phyloP scores from a whole-genome alignment of 208 protist species.

The Giardia muris region DNA sequence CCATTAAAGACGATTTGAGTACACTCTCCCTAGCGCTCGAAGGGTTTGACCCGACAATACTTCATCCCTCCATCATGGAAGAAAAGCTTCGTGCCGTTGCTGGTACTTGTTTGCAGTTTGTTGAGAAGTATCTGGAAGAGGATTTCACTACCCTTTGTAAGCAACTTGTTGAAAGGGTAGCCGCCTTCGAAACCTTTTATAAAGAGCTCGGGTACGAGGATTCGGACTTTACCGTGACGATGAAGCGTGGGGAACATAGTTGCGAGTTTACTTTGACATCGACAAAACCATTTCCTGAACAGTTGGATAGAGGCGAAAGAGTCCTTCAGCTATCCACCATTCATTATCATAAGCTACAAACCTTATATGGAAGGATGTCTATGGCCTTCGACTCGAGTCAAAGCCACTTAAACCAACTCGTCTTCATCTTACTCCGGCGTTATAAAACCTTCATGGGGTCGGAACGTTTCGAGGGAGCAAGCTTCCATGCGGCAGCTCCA shows the following conservation, averaged over 20 bases:
- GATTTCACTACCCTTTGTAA: not conserved
- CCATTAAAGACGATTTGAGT: not conserved
- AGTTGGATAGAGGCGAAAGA: not conserved
- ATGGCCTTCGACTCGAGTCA: not conserved
- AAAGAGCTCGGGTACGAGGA: not conserved
- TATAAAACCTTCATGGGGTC: constrained; percentile 31
- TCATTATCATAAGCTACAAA: constrained; percentile 8
- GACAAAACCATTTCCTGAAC: not conserved
- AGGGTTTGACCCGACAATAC: not conserved
- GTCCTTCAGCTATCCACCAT: not conserved
- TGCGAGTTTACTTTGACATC: not conserved
- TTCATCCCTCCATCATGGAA: not conserved
- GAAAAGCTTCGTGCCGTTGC: not conserved
- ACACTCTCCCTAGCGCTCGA: not conserved
- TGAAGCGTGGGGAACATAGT: not conserved
- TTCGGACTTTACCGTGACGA: not conserved
- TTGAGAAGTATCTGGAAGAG: not conserved
- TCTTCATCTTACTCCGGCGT: constrained; percentile 24
- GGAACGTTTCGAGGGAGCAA: constrained; percentile 10
- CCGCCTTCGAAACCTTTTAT: not conserved
- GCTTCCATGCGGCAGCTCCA: constrained; percentile 43
- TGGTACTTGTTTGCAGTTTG: not conserved
- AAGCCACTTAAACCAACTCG: not conserved
- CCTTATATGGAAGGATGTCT: not conserved
- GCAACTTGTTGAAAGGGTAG: not conserved